A percentile compares a stretch with the other conserved stretches of the same genome.
These are phyloP conservation scores for Hygrophila difformis DNA, from an alignment of 257 asterid species.

Conservation along the genomic window DNA sequence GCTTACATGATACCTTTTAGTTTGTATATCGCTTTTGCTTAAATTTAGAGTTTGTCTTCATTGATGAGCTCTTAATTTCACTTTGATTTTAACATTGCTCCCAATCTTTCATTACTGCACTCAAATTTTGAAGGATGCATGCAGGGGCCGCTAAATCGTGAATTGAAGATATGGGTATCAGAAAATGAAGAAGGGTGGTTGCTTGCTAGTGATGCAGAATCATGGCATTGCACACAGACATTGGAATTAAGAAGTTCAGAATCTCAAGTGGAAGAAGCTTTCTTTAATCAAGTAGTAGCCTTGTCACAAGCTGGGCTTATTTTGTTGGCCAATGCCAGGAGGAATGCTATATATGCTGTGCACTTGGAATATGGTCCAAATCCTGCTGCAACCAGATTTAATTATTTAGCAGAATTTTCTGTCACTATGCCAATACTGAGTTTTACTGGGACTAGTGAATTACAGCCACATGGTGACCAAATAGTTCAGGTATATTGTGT, in stretches of 20 bases:
- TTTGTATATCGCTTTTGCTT: too few relatives aligned
- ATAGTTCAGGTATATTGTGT: constrained; percentile 91
- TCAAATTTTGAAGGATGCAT: neutral
- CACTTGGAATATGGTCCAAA: constrained; percentile 83
- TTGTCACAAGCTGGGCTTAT: constrained; percentile 78
- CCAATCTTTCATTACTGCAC: neutral
- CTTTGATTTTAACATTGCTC: neutral
- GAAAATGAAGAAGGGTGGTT: constrained; percentile 98
- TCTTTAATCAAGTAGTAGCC: constrained; percentile 94
- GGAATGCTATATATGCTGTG: constrained; percentile 89
- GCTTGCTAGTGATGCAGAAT: constrained; percentile 88
- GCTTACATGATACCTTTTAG: too few relatives aligned
- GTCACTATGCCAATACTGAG: constrained; percentile 97
- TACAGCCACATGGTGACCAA: constrained; percentile 79
- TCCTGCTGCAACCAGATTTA: constrained; percentile 78
- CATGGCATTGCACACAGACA: constrained; percentile 85
- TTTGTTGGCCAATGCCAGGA: constrained; percentile 87
- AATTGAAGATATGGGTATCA: constrained; percentile 83
- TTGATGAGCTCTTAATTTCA: too few relatives aligned
- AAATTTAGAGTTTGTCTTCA: too few relatives aligned
- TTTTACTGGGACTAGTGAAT: constrained; percentile 85
- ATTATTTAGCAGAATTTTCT: constrained; percentile 81
- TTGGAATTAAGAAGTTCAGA: constrained; percentile 79
- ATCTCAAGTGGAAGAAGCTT: constrained; percentile 58
- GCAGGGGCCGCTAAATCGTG: constrained; percentile 91